Evolutionary conservation across 1,139 yeast genomes (phyloP).

Genomic region (Suhomyces taliae): DNA sequence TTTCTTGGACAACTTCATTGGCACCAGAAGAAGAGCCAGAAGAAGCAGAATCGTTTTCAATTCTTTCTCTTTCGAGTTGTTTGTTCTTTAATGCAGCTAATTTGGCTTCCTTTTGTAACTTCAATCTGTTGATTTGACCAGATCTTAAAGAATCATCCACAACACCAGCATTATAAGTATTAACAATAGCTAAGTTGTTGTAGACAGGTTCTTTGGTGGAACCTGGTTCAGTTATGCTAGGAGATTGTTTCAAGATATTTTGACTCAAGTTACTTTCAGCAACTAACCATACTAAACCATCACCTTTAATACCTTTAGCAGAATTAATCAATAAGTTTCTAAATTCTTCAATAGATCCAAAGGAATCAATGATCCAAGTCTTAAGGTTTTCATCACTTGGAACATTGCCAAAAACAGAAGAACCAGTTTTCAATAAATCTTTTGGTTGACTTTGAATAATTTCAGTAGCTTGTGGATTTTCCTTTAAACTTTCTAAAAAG

Average conservation of each 20-base stretch:
- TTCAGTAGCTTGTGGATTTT: slow-evolving; percentile 13
- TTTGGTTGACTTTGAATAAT: slow-evolving; percentile 22
- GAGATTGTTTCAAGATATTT: slow-evolving; percentile 22
- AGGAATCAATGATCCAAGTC: slow-evolving; percentile 52
- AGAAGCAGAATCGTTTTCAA: slow-evolving; percentile 12
- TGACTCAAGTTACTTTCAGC: slow-evolving; percentile 51
- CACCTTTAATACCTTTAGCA: slow-evolving; percentile 66
- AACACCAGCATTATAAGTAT: slow-evolving; percentile 75
- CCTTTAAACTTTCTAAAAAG: slow-evolving; percentile 54
- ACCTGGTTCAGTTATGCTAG: slow-evolving; percentile 19
- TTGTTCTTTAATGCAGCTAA: slow-evolving; percentile 26
- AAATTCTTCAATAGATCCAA: slow-evolving; percentile 70
- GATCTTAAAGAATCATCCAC: slow-evolving; percentile 57
- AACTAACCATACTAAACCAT: slow-evolving; percentile 75
- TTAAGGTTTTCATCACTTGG: slow-evolving; percentile 41
- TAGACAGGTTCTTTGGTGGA: slow-evolving; percentile 31
- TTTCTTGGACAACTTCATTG: slow-evolving; percentile 5
- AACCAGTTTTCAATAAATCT: slow-evolving; percentile 48
- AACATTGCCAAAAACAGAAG: slow-evolving; percentile 29
- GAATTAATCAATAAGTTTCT: slow-evolving; percentile 62
- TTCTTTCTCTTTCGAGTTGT: slow-evolving; percentile 18
- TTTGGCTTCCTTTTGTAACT: slow-evolving; percentile 36
- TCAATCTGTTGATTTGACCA: slow-evolving; percentile 47
- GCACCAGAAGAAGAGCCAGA: no score
- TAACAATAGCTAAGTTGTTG: slow-evolving; percentile 57